Evolutionary conservation across 164 flowering plant genomes (phyloP).

Genomic region (Dillenia turbinata): DNA sequence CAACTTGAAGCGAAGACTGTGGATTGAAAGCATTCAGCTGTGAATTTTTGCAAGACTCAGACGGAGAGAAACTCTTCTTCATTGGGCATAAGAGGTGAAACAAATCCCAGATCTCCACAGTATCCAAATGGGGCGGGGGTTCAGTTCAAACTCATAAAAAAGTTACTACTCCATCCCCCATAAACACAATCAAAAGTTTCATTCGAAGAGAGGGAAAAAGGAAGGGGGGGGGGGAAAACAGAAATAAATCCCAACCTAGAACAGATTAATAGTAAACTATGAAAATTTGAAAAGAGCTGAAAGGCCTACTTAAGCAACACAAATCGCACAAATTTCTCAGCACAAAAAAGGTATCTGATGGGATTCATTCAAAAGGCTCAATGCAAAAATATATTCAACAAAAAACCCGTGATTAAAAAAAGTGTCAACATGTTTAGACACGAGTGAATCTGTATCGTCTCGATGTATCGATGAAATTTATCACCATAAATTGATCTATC

Average conservation of each 20-base stretch:
- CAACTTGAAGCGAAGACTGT: constrained; percentile 99
- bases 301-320: not conserved
- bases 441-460: no score
- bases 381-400: no score
- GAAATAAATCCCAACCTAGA: no score
- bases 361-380: no score
- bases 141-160: constrained; percentile 21
- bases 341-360: no score
- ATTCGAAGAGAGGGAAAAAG: not conserved
- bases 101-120: constrained; percentile 93
- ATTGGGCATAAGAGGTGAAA: constrained; percentile 72
- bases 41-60: constrained; percentile 80
- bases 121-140: constrained; percentile 25
- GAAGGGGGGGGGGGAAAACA: no score
- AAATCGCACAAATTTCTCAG: constrained; percentile 4
- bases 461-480: no score
- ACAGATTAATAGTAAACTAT: no score
- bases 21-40: constrained; percentile 80
- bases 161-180: constrained; percentile 10
- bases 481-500: no score
- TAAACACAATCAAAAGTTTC: not conserved
- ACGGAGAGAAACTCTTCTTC: constrained; percentile 83
- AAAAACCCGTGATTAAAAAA: no score
- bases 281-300: not conserved
- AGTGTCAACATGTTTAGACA: no score